Percentiles rank a stretch among this genome's conserved stretches.
Conservation (phyloP, 2,329 filamentous ascomycete genomes). For the Dothiorella sarmentorum region DNA sequence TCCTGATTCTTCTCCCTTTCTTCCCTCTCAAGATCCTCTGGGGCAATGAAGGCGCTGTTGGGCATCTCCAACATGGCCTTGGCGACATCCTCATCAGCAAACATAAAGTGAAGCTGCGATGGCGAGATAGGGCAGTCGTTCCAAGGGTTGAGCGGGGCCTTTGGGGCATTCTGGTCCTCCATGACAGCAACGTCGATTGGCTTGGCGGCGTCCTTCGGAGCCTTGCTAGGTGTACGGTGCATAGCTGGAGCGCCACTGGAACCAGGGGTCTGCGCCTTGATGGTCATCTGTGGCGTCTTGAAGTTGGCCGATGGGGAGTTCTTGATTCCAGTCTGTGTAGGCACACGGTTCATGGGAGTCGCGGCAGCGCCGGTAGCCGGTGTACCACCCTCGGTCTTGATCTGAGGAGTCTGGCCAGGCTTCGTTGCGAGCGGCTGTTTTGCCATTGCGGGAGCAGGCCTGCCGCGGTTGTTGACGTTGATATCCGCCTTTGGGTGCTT, state of each 20-base stretch:
- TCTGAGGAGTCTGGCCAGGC: constrained; percentile 33
- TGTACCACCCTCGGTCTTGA: constrained; percentile 35
- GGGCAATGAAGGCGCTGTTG: constrained; percentile 9
- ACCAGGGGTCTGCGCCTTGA: constrained; percentile 35
- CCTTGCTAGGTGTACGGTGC: constrained; percentile 18
- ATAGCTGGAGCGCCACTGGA: constrained; percentile 20
- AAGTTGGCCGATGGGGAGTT: constrained; percentile 36
- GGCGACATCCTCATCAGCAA: constrained; percentile 13
- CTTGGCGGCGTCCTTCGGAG: neutral
- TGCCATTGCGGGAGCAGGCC: constrained; percentile 23
- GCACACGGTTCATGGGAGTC: constrained; percentile 37
- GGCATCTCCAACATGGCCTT: constrained; percentile 9
- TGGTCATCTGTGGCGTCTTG: constrained; percentile 35
- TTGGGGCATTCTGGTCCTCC: neutral
- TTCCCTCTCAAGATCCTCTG: constrained; percentile 18
- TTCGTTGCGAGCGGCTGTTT: constrained; percentile 29
- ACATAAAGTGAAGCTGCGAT: constrained; percentile 4
- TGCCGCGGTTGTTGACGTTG: constrained; percentile 24
- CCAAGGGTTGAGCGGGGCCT: neutral
- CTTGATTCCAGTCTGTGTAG: constrained; percentile 37
- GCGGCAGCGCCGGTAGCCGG: constrained; percentile 31
- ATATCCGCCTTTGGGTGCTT: constrained; percentile 33
- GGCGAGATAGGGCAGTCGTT: constrained; percentile 14
- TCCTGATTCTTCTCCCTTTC: constrained; percentile 24
- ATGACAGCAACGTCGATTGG: neutral